These are phyloP conservation scores for Rhodosporidiobolus sp. DNA, from an alignment of 768 basidiomycete species.

Conservation along the genomic window DNA sequence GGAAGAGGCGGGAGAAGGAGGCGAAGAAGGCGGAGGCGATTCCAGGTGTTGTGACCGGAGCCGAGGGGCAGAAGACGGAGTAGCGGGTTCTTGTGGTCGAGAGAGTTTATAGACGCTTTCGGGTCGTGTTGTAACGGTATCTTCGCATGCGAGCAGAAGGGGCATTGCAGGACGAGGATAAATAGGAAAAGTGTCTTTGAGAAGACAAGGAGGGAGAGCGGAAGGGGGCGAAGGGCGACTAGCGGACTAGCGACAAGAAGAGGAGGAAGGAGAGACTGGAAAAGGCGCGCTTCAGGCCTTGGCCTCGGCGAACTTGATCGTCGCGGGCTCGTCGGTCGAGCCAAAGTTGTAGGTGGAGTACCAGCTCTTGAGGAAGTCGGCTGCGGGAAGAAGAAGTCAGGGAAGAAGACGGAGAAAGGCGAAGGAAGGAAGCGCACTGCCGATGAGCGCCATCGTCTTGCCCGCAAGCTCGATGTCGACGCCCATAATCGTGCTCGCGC, in stretches of 20 bases:
- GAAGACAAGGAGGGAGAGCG: no score
- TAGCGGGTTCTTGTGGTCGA: no score
- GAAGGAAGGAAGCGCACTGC: neutral
- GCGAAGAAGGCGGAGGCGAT: neutral
- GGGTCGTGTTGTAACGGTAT: neutral
- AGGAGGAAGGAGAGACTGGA: no score
- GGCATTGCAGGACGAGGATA: no score
- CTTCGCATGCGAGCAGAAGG: no score
- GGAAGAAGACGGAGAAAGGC: neutral
- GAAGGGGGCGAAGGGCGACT: no score
- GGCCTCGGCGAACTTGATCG: conserved; percentile 3
- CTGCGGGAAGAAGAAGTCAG: neutral
- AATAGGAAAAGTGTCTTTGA: no score
- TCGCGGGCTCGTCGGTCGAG: neutral
- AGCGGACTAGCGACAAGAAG: no score
- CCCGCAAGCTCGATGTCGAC: conserved; percentile 13
- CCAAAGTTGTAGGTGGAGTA: conserved; percentile 7
- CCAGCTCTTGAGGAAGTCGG: conserved; percentile 1
- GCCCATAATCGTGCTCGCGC: neutral
- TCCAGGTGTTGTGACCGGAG: neutral
- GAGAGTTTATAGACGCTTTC: no score
- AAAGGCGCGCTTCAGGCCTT: conserved; percentile 8
- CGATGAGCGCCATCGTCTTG: conserved; percentile 1
- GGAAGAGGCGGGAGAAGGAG: neutral
- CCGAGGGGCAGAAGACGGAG: neutral